A percentile compares a stretch with the other conserved stretches of the same genome.
These are phyloP conservation scores for Podaxis pistillaris DNA, from an alignment of 768 basidiomycete species.

Conservation along the genomic window DNA sequence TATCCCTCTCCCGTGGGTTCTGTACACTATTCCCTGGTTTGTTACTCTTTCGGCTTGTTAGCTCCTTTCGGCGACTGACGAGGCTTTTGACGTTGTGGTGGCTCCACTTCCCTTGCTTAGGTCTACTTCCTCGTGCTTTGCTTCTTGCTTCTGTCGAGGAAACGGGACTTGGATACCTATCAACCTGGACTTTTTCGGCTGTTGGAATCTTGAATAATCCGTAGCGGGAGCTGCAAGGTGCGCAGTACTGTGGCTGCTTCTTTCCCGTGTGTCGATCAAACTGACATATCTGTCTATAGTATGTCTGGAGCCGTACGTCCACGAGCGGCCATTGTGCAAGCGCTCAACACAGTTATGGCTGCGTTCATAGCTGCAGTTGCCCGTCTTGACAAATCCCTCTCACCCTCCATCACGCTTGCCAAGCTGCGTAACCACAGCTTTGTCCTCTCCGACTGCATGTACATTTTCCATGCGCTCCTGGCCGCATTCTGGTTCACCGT, in stretches of 20 bases:
- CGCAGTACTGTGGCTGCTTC: not conserved
- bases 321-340: not conserved
- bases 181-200: not conserved
- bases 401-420: constrained; percentile 61
- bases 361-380: constrained; percentile 63
- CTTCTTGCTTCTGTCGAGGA: not conserved
- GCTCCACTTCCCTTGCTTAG: not conserved
- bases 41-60: not conserved
- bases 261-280: not conserved
- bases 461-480: constrained; percentile 61
- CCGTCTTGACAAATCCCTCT: constrained; percentile 76
- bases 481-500: constrained; percentile 71
- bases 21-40: not conserved
- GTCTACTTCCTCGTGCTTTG: not conserved
- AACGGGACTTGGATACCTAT: not conserved
- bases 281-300: not conserved
- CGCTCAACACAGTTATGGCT: constrained; percentile 19
- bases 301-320: constrained; percentile 5
- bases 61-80: not conserved
- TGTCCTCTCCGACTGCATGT: constrained; percentile 53
- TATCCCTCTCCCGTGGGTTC: not conserved
- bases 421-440: constrained; percentile 59
- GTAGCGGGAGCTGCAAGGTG: constrained; percentile 1
- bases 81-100: not conserved
- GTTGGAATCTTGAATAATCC: not conserved